Evolutionary conservation across 345 rosid genomes (phyloP).

Genomic region (Streptanthus diversifolius): DNA sequence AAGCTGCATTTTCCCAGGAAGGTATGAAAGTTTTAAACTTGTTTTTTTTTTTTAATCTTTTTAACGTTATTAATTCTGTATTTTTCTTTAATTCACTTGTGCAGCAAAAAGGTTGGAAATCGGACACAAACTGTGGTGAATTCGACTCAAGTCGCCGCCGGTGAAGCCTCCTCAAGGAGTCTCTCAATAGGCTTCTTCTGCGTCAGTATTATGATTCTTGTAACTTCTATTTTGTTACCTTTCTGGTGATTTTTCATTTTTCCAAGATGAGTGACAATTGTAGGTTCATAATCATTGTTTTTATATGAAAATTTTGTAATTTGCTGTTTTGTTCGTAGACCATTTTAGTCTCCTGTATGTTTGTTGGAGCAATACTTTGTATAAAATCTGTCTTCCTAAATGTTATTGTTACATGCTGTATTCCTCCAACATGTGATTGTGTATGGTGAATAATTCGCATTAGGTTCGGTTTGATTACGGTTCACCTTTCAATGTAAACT

Average conservation of each 20-base stretch:
- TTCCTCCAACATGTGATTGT: neutral
- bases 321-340: neutral
- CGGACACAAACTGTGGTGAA: constrained; percentile 56
- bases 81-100: neutral
- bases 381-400: neutral
- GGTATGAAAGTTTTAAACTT: constrained; percentile 44
- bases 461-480: neutral
- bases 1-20: constrained; percentile 91
- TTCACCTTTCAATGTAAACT: neutral
- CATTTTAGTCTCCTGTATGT: constrained; percentile 9
- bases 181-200: constrained; percentile 28
- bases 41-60: neutral
- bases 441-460: neutral
- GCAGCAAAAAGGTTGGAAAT: constrained; percentile 75
- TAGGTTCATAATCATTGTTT: neutral
- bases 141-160: constrained; percentile 40
- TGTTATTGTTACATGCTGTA: neutral
- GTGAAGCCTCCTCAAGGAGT: constrained; percentile 19
- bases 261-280: constrained; percentile 21
- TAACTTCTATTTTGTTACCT: constrained; percentile 42
- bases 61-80: neutral
- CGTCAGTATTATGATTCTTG: constrained; percentile 31
- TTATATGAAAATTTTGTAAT: constrained; percentile 20
- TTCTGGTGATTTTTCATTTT: constrained; percentile 33
- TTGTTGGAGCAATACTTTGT: neutral